Evolutionary conservation across 768 basidiomycete species (phyloP).

Genomic region (Paxillus ammoniavirescens): DNA sequence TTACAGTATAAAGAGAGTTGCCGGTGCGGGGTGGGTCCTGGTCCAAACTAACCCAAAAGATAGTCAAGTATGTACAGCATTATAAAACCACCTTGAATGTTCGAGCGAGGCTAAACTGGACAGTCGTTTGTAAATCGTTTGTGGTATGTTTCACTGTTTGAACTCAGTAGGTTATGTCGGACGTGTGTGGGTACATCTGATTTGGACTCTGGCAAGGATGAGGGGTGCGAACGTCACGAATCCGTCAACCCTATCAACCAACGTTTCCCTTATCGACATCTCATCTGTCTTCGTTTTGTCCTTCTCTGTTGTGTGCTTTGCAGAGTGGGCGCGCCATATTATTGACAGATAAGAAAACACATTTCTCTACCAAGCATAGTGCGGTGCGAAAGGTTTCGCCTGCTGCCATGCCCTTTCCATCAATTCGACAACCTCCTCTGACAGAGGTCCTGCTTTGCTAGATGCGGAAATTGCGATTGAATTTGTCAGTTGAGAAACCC

Average conservation of each 20-base stretch:
- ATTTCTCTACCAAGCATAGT: constrained; percentile 9
- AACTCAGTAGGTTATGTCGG: background rate
- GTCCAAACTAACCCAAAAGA: no score
- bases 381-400: constrained; percentile 2
- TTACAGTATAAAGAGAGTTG: no score
- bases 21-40: no score
- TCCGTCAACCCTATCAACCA: background rate
- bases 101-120: background rate
- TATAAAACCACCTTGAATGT: background rate
- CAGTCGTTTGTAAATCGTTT: background rate
- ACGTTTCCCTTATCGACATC: background rate
- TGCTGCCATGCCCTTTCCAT: constrained; percentile 12
- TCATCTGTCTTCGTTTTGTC: background rate
- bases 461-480: background rate
- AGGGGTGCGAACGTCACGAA: no score
- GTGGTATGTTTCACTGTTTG: background rate
- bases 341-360: background rate
- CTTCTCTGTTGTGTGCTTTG: background rate
- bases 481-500: background rate
- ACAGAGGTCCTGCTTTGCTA: constrained; percentile 18
- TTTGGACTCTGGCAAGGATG: background rate
- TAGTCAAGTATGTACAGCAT: background rate
- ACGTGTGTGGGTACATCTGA: background rate
- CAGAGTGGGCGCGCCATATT: background rate
- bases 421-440: constrained; percentile 8